Percentiles rank a stretch among this genome's conserved stretches.
These are phyloP conservation scores for Candida mattraensis DNA, from an alignment of 805 yeast genomes.

Conservation along the genomic window DNA sequence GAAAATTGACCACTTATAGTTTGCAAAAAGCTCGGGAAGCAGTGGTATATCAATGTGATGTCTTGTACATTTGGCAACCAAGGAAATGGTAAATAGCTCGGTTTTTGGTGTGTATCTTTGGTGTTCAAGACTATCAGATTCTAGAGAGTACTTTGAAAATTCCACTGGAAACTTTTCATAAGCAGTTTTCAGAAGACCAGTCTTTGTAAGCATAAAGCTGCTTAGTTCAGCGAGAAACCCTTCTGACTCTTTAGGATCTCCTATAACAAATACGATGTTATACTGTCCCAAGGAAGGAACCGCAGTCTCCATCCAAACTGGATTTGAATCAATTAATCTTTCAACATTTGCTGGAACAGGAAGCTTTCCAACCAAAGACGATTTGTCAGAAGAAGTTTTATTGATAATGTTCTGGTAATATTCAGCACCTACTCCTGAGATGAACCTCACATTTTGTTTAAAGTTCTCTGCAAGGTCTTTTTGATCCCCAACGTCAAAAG, in stretches of 20 bases:
- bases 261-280: slow-evolving; percentile 1
- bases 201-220: too few species aligned
- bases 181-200: too few species aligned
- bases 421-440: slow-evolving; percentile 26
- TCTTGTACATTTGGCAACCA: background rate
- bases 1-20: slow-evolving; percentile 1
- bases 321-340: slow-evolving; percentile 17
- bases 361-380: slow-evolving; percentile 10
- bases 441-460: slow-evolving; percentile 17
- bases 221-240: background rate
- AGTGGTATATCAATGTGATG: background rate
- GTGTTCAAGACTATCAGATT: background rate
- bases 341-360: slow-evolving; percentile 15
- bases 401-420: slow-evolving; percentile 9
- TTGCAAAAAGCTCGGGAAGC: background rate
- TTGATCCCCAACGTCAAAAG: slow-evolving; percentile 29
- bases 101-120: background rate
- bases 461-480: slow-evolving; percentile 18
- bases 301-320: slow-evolving; percentile 12
- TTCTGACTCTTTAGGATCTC: background rate
- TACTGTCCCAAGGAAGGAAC: slow-evolving; percentile 19
- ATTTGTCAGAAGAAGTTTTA: background rate
- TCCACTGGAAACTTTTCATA: too few species aligned
- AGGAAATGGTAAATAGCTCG: slow-evolving; percentile 1
- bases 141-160: too few species aligned